Evolutionary conservation across 768 basidiomycete species (phyloP).

Genomic region (Leccinum barrowsii): DNA sequence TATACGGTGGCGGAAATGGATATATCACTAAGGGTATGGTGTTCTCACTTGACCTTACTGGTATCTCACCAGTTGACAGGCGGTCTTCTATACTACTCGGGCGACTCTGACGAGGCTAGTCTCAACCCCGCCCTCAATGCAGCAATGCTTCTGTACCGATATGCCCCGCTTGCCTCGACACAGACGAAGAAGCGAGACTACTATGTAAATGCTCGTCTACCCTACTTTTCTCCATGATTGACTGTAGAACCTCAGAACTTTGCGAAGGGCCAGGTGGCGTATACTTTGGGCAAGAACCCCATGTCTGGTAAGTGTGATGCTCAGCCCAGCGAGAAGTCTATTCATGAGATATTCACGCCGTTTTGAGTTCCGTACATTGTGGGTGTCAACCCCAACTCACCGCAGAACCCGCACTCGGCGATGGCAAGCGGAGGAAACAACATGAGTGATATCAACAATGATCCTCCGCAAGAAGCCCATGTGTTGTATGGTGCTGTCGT

Average conservation of each 20-base stretch:
- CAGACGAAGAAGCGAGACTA: slow-evolving; percentile 57
- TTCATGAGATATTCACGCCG: neutral
- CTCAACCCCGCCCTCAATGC: slow-evolving; percentile 86
- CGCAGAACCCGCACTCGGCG: slow-evolving; percentile 86
- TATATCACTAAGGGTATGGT: slow-evolving; percentile 59
- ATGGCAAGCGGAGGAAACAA: slow-evolving; percentile 82
- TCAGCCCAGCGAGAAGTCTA: neutral
- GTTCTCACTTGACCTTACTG: neutral
- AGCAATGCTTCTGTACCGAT: slow-evolving; percentile 79
- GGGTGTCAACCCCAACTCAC: slow-evolving; percentile 87
- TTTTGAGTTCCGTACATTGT: slow-evolving; percentile 60
- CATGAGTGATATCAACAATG: slow-evolving; percentile 63
- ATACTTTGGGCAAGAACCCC: slow-evolving; percentile 83
- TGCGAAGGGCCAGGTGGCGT: slow-evolving; percentile 75
- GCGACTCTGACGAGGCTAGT: slow-evolving; percentile 75
- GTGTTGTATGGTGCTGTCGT: slow-evolving; percentile 85
- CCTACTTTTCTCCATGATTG: neutral
- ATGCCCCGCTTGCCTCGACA: slow-evolving; percentile 69
- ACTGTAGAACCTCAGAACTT: slow-evolving; percentile 46
- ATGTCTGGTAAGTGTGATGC: slow-evolving; percentile 61
- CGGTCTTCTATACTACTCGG: slow-evolving; percentile 77
- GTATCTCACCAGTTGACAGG: slow-evolving; percentile 39
- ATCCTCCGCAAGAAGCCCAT: slow-evolving; percentile 68
- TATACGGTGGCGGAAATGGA: slow-evolving; percentile 53
- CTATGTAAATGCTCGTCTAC: slow-evolving; percentile 39